Evolutionary conservation across 352 stramenopile genomes (phyloP).

Genomic region (Thraustochytrium striatum): DNA sequence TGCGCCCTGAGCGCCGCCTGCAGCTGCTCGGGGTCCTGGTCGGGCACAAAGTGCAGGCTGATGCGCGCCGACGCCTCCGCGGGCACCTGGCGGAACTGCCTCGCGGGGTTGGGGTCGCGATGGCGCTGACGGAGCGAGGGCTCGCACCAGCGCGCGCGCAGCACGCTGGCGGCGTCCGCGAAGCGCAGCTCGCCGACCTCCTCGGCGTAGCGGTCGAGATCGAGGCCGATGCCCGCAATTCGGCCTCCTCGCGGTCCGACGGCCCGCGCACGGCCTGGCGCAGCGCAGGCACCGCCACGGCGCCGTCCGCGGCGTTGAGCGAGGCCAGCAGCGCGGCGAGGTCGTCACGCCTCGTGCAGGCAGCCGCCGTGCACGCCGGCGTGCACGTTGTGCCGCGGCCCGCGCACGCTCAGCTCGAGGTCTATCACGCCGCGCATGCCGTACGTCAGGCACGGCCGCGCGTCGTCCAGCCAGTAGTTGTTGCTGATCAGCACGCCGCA

Average conservation of each 20-base stretch:
- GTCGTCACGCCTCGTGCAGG: slow-evolving; percentile 30
- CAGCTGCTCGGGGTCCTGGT: slow-evolving; percentile 62
- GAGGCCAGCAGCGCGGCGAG: not conserved
- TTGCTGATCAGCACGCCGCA: slow-evolving; percentile 51
- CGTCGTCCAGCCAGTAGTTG: slow-evolving; percentile 57
- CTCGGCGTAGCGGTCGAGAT: slow-evolving; percentile 9
- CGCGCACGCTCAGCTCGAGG: slow-evolving; percentile 1
- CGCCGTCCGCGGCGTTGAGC: not conserved
- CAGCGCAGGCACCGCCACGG: not conserved
- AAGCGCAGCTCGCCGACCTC: slow-evolving; percentile 27
- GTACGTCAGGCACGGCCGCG: slow-evolving; percentile 56
- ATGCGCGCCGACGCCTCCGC: slow-evolving; percentile 61
- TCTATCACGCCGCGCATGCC: slow-evolving; percentile 55
- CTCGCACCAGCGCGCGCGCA: slow-evolving; percentile 66
- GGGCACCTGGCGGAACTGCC: slow-evolving; percentile 61
- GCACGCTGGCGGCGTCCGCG: slow-evolving; percentile 52
- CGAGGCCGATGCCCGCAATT: slow-evolving; percentile 31
- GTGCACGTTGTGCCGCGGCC: not conserved
- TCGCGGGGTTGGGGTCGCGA: slow-evolving; percentile 63
- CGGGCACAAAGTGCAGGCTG: slow-evolving; percentile 62
- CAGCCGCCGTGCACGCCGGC: slow-evolving; percentile 41
- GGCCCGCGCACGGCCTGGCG: not conserved
- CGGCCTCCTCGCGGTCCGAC: slow-evolving; percentile 5
- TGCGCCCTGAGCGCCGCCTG: slow-evolving; percentile 58
- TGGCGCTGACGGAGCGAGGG: slow-evolving; percentile 66